Percentiles rank a stretch among this genome's conserved stretches.
Conservation (phyloP, 106 monocot genomes). For the Acorus calamus region DNA sequence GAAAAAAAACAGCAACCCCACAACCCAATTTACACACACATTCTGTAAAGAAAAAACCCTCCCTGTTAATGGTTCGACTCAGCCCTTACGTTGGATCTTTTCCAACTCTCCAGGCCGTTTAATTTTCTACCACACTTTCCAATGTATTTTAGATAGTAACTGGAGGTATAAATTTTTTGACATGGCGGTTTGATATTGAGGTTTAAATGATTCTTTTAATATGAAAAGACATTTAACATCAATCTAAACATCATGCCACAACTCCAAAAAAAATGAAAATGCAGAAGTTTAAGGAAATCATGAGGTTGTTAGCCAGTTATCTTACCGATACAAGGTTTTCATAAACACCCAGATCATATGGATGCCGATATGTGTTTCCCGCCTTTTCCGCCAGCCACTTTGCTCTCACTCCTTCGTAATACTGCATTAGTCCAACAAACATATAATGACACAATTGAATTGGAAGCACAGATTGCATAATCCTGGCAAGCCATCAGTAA, state of each 20-base stretch:
- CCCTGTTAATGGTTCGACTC: too few species aligned
- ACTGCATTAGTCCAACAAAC: constrained; percentile 12
- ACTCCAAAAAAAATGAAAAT: background rate
- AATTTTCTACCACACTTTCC: too few species aligned
- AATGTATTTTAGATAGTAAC: too few species aligned
- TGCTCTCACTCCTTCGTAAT: constrained; percentile 18
- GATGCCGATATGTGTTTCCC: constrained; percentile 19
- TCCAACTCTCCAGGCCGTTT: too few species aligned
- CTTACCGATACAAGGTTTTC: constrained; percentile 10
- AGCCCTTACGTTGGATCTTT: too few species aligned
- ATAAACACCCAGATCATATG: constrained; percentile 10
- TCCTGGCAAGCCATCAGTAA: background rate
- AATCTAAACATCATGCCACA: background rate
- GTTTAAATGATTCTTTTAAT: too few species aligned
- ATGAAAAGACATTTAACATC: background rate
- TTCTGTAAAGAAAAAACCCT: too few species aligned
- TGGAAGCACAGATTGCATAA: background rate
- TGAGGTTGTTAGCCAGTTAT: background rate
- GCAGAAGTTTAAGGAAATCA: background rate
- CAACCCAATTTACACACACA: too few species aligned
- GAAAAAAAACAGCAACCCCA: too few species aligned
- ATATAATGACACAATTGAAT: background rate
- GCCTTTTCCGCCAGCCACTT: constrained; percentile 20
- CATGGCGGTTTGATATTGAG: too few species aligned
- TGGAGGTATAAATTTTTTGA: too few species aligned